These are phyloP conservation scores for Diplodia scrobiculata DNA, from an alignment of 2,329 filamentous ascomycete species.

Conservation along the genomic window DNA sequence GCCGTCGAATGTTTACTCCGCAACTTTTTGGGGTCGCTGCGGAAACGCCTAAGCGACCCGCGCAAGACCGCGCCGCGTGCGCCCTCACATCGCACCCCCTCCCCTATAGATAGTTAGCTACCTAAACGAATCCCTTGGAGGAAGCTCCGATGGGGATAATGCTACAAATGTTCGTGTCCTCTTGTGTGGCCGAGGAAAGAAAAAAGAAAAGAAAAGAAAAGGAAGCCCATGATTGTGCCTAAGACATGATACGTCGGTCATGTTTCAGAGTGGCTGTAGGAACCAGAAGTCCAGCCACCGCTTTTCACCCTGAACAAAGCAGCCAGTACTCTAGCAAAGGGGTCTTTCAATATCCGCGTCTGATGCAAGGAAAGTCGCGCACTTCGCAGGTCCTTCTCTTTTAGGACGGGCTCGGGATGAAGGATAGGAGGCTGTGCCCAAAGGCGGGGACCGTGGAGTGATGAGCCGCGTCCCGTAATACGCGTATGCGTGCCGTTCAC, in stretches of 20 bases:
- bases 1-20: neutral
- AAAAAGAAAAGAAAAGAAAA: neutral
- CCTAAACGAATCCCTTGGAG: neutral
- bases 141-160: neutral
- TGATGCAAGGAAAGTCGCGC: neutral
- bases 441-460: neutral
- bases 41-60: conserved; percentile 4
- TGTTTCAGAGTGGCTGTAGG: neutral
- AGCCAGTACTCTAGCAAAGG: neutral
- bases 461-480: neutral
- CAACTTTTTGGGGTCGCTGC: neutral
- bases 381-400: neutral
- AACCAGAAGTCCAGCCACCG: neutral
- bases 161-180: neutral
- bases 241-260: neutral
- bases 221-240: neutral
- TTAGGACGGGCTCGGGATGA: neutral
- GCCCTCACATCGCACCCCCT: neutral
- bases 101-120: conserved; percentile 8
- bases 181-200: neutral
- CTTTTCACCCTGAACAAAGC: neutral
- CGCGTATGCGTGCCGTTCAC: neutral
- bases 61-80: neutral
- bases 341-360: neutral
- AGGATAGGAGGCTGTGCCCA: conserved; percentile 4